Base-by-base conservation (phyloP, 106 monocot species). In the Narthecium ossifragum region DNA sequence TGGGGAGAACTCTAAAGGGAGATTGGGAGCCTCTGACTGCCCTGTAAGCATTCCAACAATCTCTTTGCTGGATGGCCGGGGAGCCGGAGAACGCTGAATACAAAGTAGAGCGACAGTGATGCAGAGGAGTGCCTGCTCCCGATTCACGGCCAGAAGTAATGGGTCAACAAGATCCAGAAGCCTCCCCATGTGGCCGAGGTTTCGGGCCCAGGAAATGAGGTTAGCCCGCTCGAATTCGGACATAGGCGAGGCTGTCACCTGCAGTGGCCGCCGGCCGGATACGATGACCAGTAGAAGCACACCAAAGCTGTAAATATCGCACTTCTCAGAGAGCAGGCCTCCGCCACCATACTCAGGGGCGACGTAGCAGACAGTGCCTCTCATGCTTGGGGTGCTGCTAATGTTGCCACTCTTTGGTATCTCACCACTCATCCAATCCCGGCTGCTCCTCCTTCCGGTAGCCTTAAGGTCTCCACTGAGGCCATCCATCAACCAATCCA, bases 311-410 rank as follows among this genome's bases (percentile, higher is more conserved):
- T 98, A 98, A 17, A 98, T 82, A 54, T 98, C 96, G 32, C 83
- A 90, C 51, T 98, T 98, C 56, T 90, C 96, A 11, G 90, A 98
- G 43, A 79, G 64, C 6, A 71, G 78, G 5, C 81, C 84, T 0
- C 87, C 81, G 9, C 80, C 80, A 6, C 86, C 79, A 21, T 76
- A 81, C 57, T 98, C 96, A 0, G 96, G 96, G 8, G 96, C 96
- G 5, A 78, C 78, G 50, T 98, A 98, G 65, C 96, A 98, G 29
- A 90, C 78, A 6, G 96, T 98, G 15, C 96, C 96, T 34, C 96
- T 78, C 90, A 87, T 90, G 79, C 96, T 98, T 2, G 96, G 96
- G 1, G 96, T 98, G 59, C 96, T 98, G 55, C 90, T 90, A 24
- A 90, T 59, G 2, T 77, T 71, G 31, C 78, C 76, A 26, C 83